Percentiles rank a stretch among this genome's conserved stretches.
Conservation (phyloP, 345 rosid species). For the Eucalyptus melliodora region DNA sequence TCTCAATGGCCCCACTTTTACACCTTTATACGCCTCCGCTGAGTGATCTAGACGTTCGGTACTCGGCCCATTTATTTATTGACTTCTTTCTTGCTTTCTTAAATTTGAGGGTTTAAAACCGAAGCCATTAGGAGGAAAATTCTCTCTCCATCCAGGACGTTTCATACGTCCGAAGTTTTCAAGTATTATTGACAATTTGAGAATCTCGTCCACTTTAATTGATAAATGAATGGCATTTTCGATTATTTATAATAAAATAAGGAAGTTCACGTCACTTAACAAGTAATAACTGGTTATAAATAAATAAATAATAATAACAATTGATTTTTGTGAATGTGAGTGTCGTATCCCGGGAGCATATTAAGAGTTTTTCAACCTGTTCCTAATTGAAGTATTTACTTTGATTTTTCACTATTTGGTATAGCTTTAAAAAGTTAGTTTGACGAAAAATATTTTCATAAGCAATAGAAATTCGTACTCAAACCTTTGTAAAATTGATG, state of each 20-base stretch:
- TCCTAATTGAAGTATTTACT: background rate
- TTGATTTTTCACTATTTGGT: background rate
- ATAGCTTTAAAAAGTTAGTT: background rate
- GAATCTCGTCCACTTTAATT: background rate
- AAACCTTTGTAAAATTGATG: background rate
- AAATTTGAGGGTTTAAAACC: fast-evolving
- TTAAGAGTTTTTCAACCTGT: background rate
- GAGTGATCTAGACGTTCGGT: background rate
- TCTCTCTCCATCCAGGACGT: background rate
- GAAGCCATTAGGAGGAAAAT: too few species aligned
- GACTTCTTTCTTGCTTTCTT: background rate
- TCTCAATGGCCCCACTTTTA: background rate
- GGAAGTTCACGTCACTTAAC: background rate
- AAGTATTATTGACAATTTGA: background rate
- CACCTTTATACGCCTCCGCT: fast-evolving
- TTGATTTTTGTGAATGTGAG: background rate
- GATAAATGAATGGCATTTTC: fast-evolving
- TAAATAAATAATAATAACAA: too few species aligned
- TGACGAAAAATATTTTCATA: background rate
- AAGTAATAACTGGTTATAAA: background rate
- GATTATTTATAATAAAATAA: background rate
- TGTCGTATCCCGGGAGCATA: background rate
- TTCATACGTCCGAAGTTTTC: background rate
- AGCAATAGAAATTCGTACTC: background rate
- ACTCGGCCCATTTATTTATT: background rate